Evolutionary conservation across 176 grass and related monocot genomes (phyloP), one percentile per base, ranked within the genome.

Genomic region (Alloteropsis semialata): DNA sequence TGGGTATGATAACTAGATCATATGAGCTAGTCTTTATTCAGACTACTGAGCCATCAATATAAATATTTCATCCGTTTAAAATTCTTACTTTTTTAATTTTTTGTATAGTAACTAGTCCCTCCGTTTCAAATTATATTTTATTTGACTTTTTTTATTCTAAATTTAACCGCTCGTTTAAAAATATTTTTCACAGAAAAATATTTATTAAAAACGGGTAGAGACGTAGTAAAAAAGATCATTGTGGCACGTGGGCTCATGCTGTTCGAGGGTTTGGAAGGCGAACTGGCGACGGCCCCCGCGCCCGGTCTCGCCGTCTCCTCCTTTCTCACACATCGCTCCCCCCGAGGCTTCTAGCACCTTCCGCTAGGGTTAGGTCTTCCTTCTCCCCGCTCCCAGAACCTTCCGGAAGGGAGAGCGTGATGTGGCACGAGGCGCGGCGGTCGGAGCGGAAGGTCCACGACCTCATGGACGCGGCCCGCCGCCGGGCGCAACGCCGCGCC

Each of bases 361-460:
- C 41, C 24, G 41, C 71, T 89, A 89, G 87, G 87, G 77, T 85
- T 85, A 55, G 77, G 71, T 68, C 29, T 43, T 45, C 27, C 22
- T 6, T 18, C 37, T 25, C 17, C 15, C n/a, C 15, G 25, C 43
- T 76, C 81, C 77, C 36, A 45, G 61, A 69, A 68, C 50, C 32
- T 79, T 84, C 49, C 14, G 32, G 48, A 29, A 74, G 28, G 46
- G 62, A 4, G 22, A 15, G 27, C 70, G 82, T 60, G 85, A 99
- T 99, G 96, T 96, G 96, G 96, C 96, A 99, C 81, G 96, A 99
- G 87, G 96, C 93, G 76, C 85, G 91, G 85, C 84, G 86, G 76
- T 94, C 96, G 14, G 93, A 99, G 87, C 87, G 87, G 77, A 99
- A 94, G 93, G 96, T 99, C 43, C 96, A 99, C 50, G 91, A 94